Percentiles rank a stretch among this genome's conserved stretches.
Evolutionary conservation across 2,329 filamentous ascomycete species (phyloP).

Genomic region (Dothiorella sarmentorum): DNA sequence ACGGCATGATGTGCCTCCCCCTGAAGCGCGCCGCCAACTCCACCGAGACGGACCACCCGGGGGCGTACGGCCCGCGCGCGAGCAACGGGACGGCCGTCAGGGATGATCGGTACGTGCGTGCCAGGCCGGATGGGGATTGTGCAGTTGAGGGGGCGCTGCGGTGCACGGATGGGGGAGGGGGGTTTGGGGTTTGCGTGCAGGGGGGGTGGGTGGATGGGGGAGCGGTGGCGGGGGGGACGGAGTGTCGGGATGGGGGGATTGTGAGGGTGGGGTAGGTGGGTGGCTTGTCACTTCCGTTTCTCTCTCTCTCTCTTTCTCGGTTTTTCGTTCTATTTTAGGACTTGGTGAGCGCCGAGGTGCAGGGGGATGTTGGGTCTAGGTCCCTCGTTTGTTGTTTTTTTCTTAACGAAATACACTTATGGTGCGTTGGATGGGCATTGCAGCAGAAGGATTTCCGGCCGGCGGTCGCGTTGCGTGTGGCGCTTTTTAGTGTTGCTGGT

Average conservation of each 20-base stretch:
- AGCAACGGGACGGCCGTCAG: constrained; percentile 21
- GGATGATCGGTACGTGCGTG: constrained; percentile 32
- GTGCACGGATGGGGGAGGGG: constrained; percentile 19
- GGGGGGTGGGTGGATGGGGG: constrained; percentile 20
- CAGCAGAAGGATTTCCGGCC: too few species aligned
- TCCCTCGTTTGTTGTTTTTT: too few species aligned
- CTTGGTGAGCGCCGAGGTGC: too few species aligned
- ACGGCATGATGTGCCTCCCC: constrained; percentile 38
- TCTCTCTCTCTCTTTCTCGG: too few species aligned
- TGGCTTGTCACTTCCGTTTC: too few species aligned
- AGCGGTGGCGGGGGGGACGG: constrained; percentile 16
- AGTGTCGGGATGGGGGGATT: constrained; percentile 12
- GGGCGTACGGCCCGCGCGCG: not conserved
- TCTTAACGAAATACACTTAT: too few species aligned
- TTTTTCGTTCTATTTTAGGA: too few species aligned
- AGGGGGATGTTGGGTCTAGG: too few species aligned
- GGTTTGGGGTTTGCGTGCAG: constrained; percentile 11
- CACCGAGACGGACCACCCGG: too few species aligned
- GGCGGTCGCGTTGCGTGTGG: too few species aligned
- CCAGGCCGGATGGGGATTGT: constrained; percentile 28
- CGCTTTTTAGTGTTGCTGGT: too few species aligned
- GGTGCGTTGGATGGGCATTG: too few species aligned
- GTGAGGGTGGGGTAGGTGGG: not conserved
- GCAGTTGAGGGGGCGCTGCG: constrained; percentile 22
- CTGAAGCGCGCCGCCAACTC: constrained; percentile 16